Base-by-base conservation (phyloP, 176 grass and related monocot genomes). In the Dendrocalamus sinicus region DNA sequence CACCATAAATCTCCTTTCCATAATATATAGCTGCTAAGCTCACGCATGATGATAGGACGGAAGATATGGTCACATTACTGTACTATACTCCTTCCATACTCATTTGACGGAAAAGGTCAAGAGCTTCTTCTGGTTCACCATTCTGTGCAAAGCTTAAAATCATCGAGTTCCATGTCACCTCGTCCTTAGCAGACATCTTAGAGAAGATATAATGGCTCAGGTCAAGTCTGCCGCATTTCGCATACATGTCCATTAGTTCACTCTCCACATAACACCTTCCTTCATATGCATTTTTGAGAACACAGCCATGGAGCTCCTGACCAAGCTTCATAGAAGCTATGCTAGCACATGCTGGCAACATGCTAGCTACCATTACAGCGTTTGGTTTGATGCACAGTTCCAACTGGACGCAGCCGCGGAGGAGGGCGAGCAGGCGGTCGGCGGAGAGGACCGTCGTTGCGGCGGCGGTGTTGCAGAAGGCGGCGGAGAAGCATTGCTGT, bases 161-260 rank as follows among this genome's bases (percentile, higher is more conserved):
- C 95, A 97, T 97, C 12, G 95, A 94, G 83, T 97, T 97, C 92
- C 95, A 98, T 62, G 89, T 86, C 62, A 98, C 86, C 30, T 86
- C 81, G 24, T 98, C 89, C 78, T 89, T 98, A 57, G 22, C 15
- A 84, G 81, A 61, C 79, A 93, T 93, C 61, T 77, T 80, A 14
- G 68, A 79, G 47, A 98, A 98, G 76, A 95, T 89, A 82, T 81
- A 90, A 86, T 91, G 81, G 75, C 91, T 89, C 45, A 93, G 89
- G 47, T 95, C 91, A 83, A 95, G 77, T 54, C 89, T 95, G n/a
- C 87, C 91, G 75, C 89, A 97, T 81, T 97, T 97, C 13, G 90
- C 87, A 77, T 93, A 97, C 91, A 97, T 95, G 84, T 93, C 87
- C 87, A 95, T 91, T 63, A 97, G 70, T 78, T 92, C 82, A 76